phyloP scores from a whole-genome alignment of 2,329 filamentous ascomycete genomes.

The Xylaria digitata region DNA sequence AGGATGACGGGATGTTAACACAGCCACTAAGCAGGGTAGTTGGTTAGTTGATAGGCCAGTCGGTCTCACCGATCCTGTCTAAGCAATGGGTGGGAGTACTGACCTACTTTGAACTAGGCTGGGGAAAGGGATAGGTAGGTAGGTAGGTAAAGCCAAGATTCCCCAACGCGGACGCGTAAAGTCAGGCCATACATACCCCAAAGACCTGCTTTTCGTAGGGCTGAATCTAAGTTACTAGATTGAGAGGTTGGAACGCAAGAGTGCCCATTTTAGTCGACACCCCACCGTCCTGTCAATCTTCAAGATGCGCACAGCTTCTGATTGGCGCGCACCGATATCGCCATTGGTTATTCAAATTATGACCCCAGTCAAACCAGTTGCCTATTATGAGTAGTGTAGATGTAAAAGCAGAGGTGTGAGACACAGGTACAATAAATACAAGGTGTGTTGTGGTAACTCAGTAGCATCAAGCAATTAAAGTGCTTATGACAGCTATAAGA shows the following conservation, averaged over 20 bases:
- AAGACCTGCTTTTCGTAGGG: constrained; percentile 33
- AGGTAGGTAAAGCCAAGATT: background rate
- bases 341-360: constrained; percentile 2
- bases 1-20: background rate
- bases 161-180: background rate
- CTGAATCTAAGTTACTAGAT: constrained; percentile 34
- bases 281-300: constrained; percentile 33
- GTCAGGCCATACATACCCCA: constrained; percentile 19
- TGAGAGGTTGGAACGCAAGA: constrained; percentile 33
- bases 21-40: background rate
- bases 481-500: constrained; percentile 12
- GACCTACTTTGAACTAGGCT: no score
- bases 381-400: background rate
- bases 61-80: background rate
- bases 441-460: background rate
- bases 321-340: constrained; percentile 37
- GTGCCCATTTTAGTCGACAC: constrained; percentile 34
- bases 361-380: constrained; percentile 11
- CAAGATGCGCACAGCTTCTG: constrained; percentile 37
- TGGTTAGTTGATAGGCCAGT: background rate
- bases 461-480: background rate
- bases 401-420: background rate
- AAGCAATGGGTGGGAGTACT: background rate
- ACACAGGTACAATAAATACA: background rate
- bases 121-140: background rate